Conservation (phyloP, 2,329 filamentous ascomycete species). For the Lasiodiplodia gonubiensis region DNA sequence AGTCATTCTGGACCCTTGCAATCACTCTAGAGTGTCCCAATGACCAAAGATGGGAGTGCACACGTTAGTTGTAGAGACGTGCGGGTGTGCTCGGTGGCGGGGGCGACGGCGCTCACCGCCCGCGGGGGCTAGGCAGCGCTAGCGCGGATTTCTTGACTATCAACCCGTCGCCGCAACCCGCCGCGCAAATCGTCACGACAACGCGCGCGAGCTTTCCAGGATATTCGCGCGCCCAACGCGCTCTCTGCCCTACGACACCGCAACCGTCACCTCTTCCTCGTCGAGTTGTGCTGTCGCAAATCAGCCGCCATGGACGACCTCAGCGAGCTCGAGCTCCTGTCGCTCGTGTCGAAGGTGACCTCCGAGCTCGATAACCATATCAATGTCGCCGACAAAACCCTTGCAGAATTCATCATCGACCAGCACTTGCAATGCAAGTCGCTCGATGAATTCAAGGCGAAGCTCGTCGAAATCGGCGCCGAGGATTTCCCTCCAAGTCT, state of each 20-base stretch:
- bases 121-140: slow-evolving; percentile 1
- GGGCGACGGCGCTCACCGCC: neutral
- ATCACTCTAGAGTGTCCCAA: too few relatives aligned
- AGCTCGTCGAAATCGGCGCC: slow-evolving; percentile 76
- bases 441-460: slow-evolving; percentile 74
- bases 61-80: too few relatives aligned
- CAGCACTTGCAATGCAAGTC: slow-evolving; percentile 78
- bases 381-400: slow-evolving; percentile 88
- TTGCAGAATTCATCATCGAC: slow-evolving; percentile 95
- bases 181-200: slow-evolving; percentile 16
- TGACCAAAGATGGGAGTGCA: too few relatives aligned
- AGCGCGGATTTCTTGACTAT: slow-evolving; percentile 5
- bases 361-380: slow-evolving; percentile 94
- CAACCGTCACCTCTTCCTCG: neutral
- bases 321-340: slow-evolving; percentile 87
- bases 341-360: slow-evolving; percentile 91
- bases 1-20: too few relatives aligned
- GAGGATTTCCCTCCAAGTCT: slow-evolving; percentile 80
- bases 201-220: neutral
- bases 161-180: slow-evolving; percentile 4
- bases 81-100: too few relatives aligned
- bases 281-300: slow-evolving; percentile 4
- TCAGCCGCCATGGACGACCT: slow-evolving; percentile 78
- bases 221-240: slow-evolving; percentile 5
- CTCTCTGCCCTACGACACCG: neutral